Evolutionary conservation across 805 yeast species (phyloP).

Genomic region (Lachancea dasiensis): DNA sequence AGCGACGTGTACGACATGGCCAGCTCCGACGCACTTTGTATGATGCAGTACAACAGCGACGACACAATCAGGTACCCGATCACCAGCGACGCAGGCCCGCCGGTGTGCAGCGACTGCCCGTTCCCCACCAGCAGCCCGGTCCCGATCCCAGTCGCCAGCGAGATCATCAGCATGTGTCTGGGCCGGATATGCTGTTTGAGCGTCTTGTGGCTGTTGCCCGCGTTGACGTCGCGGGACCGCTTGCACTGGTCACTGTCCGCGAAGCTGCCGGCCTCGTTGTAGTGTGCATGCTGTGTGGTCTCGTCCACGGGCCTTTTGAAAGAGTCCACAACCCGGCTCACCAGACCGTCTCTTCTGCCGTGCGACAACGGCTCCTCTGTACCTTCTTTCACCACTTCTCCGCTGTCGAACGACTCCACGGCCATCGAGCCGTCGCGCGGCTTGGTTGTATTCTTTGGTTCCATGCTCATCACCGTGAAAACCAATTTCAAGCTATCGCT

Average conservation of each 20-base stretch:
- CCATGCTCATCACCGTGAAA: not conserved
- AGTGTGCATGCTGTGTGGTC: conserved; percentile 1
- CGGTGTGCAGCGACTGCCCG: conserved; percentile 41
- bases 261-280: not conserved
- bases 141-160: conserved; percentile 82
- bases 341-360: conserved; percentile 2
- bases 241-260: conserved; percentile 1
- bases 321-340: conserved; percentile 18
- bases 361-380: not conserved
- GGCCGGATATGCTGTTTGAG: conserved; percentile 32
- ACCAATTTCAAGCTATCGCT: too few species aligned
- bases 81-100: conserved; percentile 45
- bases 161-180: conserved; percentile 64
- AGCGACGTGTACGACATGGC: conserved; percentile 54
- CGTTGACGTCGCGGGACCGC: conserved; percentile 1
- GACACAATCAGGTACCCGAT: conserved; percentile 56
- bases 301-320: conserved; percentile 19
- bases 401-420: too few species aligned
- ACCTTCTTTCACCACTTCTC: conserved; percentile 5
- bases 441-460: not conserved
- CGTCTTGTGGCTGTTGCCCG: conserved; percentile 7
- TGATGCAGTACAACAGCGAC: conserved; percentile 50
- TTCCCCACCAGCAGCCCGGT: conserved; percentile 61
- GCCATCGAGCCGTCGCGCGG: not conserved
- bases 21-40: conserved; percentile 59